These are phyloP conservation scores for Ascochyta viciae-villosae DNA, from an alignment of 2,329 filamentous ascomycete species.

Conservation along the genomic window DNA sequence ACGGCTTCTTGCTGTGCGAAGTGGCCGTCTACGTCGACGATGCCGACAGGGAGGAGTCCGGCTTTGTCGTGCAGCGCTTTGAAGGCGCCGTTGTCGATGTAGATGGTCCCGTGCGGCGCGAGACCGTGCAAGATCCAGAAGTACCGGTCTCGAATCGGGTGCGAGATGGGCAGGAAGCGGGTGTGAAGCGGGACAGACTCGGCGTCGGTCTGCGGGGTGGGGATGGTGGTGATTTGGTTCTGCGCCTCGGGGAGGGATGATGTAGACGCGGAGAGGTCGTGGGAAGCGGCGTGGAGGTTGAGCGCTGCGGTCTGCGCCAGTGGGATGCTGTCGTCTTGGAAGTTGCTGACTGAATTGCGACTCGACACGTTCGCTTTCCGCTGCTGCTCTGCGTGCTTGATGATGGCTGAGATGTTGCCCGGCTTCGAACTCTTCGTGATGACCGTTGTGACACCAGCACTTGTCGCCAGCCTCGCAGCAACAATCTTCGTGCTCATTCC, in stretches of 20 bases:
- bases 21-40: conserved; percentile 84
- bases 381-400: conserved; percentile 76
- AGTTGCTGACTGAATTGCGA: conserved; percentile 39
- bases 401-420: conserved; percentile 87
- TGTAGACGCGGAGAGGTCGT: conserved; percentile 32
- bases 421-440: conserved; percentile 95
- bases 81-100: conserved; percentile 90
- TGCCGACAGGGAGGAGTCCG: conserved; percentile 86
- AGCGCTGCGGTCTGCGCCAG: conserved; percentile 30
- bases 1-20: conserved; percentile 96
- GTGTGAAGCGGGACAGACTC: conserved; percentile 74
- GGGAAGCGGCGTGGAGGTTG: conserved; percentile 27
- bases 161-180: conserved; percentile 83
- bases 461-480: conserved; percentile 88
- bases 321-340: conserved; percentile 36
- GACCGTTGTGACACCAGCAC: conserved; percentile 92
- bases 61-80: conserved; percentile 82
- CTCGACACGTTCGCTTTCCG: conserved; percentile 51
- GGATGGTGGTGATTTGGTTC: conserved; percentile 21
- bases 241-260: conserved; percentile 42
- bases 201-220: conserved; percentile 32
- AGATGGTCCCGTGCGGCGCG: conserved; percentile 86
- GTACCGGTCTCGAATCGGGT: conserved; percentile 88
- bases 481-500: conserved; percentile 99
- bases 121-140: conserved; percentile 98